Evolutionary conservation across 208 protist species (phyloP).

Genomic region (Acanthamoeba sp.): DNA sequence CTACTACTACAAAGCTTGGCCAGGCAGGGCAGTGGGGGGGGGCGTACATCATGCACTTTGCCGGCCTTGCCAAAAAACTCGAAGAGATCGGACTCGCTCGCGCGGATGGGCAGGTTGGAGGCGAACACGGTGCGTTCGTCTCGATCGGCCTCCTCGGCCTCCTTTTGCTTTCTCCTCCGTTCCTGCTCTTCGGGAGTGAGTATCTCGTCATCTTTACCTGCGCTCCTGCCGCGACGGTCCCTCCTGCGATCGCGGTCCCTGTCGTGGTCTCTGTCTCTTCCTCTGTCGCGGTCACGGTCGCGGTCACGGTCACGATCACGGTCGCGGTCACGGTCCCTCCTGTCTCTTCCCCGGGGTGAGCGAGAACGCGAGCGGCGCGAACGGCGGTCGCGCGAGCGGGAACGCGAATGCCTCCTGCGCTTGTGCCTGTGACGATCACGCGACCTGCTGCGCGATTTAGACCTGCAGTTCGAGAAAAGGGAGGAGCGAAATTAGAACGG

Average conservation of each 20-base stretch:
- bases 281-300: neutral
- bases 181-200: constrained; percentile 63
- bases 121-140: constrained; percentile 79
- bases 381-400: constrained; percentile 22
- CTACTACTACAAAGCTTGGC: too few relatives aligned
- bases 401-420: constrained; percentile 58
- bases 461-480: neutral
- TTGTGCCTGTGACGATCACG: constrained; percentile 42
- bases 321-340: constrained; percentile 10
- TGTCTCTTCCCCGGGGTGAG: constrained; percentile 41
- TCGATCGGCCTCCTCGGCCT: constrained; percentile 71
- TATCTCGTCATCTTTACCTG: constrained; percentile 32
- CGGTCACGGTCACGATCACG: neutral
- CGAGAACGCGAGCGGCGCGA: constrained; percentile 43
- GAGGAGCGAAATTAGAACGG: neutral
- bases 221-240: constrained; percentile 20
- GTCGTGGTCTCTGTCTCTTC: neutral
- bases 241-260: neutral
- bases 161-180: constrained; percentile 34
- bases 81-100: constrained; percentile 80
- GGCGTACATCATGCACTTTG: constrained; percentile 81
- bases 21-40: too few relatives aligned
- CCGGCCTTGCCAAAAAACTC: constrained; percentile 83
- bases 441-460: constrained; percentile 60
- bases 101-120: constrained; percentile 80